Percentiles rank a stretch among this genome's conserved stretches.
phyloP scores from a whole-genome alignment of 1,284 basidiomycete species.

The Cryptococcus neoformans region DNA sequence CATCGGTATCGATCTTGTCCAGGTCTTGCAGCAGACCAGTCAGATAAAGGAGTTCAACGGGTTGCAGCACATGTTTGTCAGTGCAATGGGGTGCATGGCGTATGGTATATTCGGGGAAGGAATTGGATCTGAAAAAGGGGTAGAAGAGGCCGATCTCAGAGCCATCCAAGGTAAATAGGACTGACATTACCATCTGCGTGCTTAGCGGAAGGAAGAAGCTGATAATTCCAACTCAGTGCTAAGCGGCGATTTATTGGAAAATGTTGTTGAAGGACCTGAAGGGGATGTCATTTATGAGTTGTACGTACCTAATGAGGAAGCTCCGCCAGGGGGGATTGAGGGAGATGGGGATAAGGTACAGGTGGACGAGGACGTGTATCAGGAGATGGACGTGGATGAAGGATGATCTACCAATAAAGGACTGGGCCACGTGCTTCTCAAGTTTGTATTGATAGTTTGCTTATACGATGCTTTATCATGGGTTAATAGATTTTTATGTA shows the following conservation, averaged over 20 bases:
- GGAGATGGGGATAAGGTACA: slow-evolving; percentile 5
- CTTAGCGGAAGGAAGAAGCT: background rate
- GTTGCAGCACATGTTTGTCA: slow-evolving; percentile 69
- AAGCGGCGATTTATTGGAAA: slow-evolving; percentile 65
- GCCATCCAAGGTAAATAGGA: slow-evolving; percentile 38
- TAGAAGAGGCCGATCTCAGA: slow-evolving; percentile 17
- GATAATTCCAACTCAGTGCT: slow-evolving; percentile 53
- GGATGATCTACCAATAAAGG: no score
- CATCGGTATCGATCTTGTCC: slow-evolving; percentile 32
- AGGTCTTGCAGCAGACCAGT: slow-evolving; percentile 14
- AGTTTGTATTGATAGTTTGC: no score
- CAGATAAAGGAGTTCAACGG: slow-evolving; percentile 56
- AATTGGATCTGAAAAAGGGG: background rate
- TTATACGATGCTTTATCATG: no score
- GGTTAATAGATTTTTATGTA: no score
- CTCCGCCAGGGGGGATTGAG: slow-evolving; percentile 14
- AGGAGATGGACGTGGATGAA: slow-evolving; percentile 2
- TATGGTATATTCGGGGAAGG: slow-evolving; percentile 60
- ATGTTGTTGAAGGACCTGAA: slow-evolving; percentile 68
- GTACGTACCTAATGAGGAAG: slow-evolving; percentile 49
- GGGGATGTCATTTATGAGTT: slow-evolving; percentile 64
- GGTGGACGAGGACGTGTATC: slow-evolving; percentile 11
- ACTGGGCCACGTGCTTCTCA: no score
- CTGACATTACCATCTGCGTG: no score
- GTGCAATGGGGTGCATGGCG: slow-evolving; percentile 68